A percentile compares a stretch with the other conserved stretches of the same genome.
phyloP scores from a whole-genome alignment of 2,329 filamentous ascomycete genomes.

The Colletotrichum nymphaeae region DNA sequence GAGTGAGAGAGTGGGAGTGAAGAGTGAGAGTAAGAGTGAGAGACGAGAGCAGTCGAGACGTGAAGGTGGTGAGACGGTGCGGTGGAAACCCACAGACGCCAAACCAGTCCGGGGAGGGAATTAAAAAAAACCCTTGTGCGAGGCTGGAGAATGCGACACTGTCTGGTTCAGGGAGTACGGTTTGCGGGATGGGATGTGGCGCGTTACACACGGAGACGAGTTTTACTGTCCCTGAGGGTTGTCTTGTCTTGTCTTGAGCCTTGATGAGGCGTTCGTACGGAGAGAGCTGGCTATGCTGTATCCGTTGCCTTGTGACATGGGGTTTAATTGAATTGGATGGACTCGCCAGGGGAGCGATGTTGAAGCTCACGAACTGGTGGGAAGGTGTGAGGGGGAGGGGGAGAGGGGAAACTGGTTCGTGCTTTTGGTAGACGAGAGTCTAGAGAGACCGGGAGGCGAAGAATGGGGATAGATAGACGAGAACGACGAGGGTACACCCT shows the following conservation, averaged over 20 bases:
- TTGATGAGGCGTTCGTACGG: neutral
- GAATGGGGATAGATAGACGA: neutral
- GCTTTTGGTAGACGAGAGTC: neutral
- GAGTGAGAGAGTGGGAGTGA: constrained; percentile 2
- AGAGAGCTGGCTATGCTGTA: neutral
- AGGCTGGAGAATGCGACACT: constrained; percentile 19
- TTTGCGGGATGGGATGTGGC: neutral
- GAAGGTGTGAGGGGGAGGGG: neutral
- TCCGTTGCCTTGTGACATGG: neutral
- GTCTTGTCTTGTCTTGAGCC: neutral
- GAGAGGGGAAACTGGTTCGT: neutral
- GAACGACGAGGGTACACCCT: neutral
- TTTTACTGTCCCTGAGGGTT: neutral
- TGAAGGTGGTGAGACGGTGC: constrained; percentile 1
- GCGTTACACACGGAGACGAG: neutral
- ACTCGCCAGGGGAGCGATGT: neutral
- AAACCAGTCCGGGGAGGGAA: neutral
- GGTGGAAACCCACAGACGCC: constrained; percentile 10
- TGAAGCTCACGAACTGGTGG: constrained; percentile 12
- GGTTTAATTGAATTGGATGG: constrained; percentile 2
- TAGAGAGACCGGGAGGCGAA: neutral
- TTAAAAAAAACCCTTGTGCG: constrained; percentile 14
- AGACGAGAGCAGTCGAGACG: neutral
- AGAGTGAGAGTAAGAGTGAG: neutral
- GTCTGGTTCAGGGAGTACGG: neutral